Base-by-base conservation (phyloP, 768 basidiomycete species). In the Chalciporus piperatus region DNA sequence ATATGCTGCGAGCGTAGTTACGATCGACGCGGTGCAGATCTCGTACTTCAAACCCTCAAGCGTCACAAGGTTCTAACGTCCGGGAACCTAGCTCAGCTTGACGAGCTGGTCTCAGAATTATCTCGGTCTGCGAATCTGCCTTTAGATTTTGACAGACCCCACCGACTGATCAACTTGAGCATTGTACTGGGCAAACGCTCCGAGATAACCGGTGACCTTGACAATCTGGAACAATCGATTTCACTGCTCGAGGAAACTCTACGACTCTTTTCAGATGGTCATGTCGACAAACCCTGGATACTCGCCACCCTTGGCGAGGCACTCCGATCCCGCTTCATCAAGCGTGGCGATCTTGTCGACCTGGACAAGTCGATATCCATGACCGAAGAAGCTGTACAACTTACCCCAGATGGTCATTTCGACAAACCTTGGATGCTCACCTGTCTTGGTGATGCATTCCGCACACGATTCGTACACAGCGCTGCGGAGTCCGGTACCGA, bases 151-250 rank as follows among this genome's bases (percentile, higher is more conserved):
- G 53, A 54, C 2, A 28, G 41, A 13, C 40, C 53, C 3, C 20
- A 27, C 16, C 27, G 49, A 30, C 32, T 50, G 20, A 23, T 30
- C 14, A 54, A 54, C 20, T 40, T 54, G 9, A 27, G 49, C 22
- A 27, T 43, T 12, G 49, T 40, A 7, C 23, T 51, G 35, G 33
- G 16, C n/a, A 51, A 33, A 38, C 40, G 53, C 13, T 54, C 37
- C n/a, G 25, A 42, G 30, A 12, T 41, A 11, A 3, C 10, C 11
- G 5, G 5, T n/a, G 49, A 42, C 28, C 49, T 51, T 20, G 43
- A 54, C 9, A 9, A 35, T 35, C 33, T 35, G n/a, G 11, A 35
- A 35, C 44, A 6, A 19, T 47, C 16, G 16, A 20, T 25, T 28
- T 12, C 16, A 35, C 2, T n/a, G 11, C 20, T 45, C 20, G 20